Conservation (phyloP, 768 basidiomycete species). For the Neoboletus subvelutipes region DNA sequence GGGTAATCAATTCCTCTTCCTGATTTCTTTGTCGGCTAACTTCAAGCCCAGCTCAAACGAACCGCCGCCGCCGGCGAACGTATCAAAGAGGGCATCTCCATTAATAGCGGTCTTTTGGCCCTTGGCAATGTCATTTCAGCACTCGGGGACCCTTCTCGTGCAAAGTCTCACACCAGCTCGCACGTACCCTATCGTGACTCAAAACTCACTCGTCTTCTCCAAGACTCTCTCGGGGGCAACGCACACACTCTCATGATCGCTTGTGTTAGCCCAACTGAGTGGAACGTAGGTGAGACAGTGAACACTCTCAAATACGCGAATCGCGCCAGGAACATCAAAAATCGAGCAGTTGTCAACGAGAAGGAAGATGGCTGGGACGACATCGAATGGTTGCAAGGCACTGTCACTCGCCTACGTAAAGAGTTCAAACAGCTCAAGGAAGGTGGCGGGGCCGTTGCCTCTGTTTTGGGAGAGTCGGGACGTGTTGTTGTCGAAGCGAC, state of each 20-base stretch:
- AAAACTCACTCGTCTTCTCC: slow-evolving; percentile 78
- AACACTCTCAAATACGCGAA: slow-evolving; percentile 97
- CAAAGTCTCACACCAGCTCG: slow-evolving; percentile 77
- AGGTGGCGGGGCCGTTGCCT: slow-evolving; percentile 40
- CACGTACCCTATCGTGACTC: slow-evolving; percentile 99
- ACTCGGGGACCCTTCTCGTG: slow-evolving; percentile 88
- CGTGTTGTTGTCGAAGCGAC: slow-evolving; percentile 33
- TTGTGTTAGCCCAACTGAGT: slow-evolving; percentile 94
- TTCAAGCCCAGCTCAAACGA: slow-evolving; percentile 72
- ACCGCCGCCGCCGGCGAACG: slow-evolving; percentile 95
- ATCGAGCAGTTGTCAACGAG: slow-evolving; percentile 87
- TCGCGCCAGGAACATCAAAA: slow-evolving; percentile 96
- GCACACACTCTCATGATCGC: slow-evolving; percentile 99
- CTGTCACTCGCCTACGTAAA: slow-evolving; percentile 79
- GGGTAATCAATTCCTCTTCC: slow-evolving; percentile 47
- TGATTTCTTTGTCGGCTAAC: slow-evolving; percentile 16
- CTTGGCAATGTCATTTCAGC: slow-evolving; percentile 99
- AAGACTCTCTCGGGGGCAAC: slow-evolving; percentile 95
- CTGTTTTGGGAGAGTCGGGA: slow-evolving; percentile 31
- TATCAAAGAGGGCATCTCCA: slow-evolving; percentile 98
- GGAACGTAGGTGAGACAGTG: slow-evolving; percentile 91
- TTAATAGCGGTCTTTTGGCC: slow-evolving; percentile 94
- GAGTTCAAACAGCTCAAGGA: slow-evolving; percentile 83
- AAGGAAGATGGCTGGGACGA: slow-evolving; percentile 99
- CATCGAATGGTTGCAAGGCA: slow-evolving; percentile 91